Percentiles rank a stretch among this genome's conserved stretches.
Conservation (phyloP, 2,329 filamentous ascomycete genomes). For the Colletotrichum eleusines region DNA sequence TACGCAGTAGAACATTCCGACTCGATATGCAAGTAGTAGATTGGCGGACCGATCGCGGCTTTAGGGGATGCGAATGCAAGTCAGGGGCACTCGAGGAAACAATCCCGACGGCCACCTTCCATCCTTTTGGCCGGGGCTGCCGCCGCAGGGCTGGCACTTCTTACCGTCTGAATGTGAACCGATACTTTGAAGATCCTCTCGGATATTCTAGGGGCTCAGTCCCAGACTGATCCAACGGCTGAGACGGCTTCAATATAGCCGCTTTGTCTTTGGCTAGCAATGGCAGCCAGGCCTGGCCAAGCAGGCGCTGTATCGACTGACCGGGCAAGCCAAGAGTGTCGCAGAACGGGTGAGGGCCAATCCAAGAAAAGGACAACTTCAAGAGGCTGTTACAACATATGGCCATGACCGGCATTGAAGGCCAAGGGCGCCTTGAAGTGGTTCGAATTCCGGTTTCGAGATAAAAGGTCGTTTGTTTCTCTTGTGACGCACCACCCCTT, state of each 20-base stretch:
- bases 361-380: background rate
- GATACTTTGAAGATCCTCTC: slow-evolving; percentile 5
- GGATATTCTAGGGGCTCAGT: slow-evolving; percentile 25
- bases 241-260: slow-evolving; percentile 12
- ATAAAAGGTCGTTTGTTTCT: background rate
- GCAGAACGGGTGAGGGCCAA: background rate
- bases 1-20: slow-evolving; percentile 31
- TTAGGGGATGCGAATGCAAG: slow-evolving; percentile 4
- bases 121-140: slow-evolving; percentile 24
- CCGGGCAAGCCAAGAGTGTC: background rate
- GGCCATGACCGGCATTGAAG: background rate
- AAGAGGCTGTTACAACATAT: background rate
- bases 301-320: background rate
- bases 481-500: background rate
- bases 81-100: slow-evolving; percentile 17
- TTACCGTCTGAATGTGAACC: slow-evolving; percentile 29
- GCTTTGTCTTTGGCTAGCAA: slow-evolving; percentile 9
- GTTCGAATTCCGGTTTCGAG: slow-evolving; percentile 3
- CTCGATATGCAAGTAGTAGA: slow-evolving; percentile 23
- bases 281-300: background rate
- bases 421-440: background rate
- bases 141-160: slow-evolving; percentile 19
- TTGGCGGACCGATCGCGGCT: background rate
- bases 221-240: slow-evolving; percentile 13
- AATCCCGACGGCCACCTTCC: slow-evolving; percentile 22